These are phyloP conservation scores for Jasminum sambac DNA, from an alignment of 257 asterid species.

Conservation along the genomic window DNA sequence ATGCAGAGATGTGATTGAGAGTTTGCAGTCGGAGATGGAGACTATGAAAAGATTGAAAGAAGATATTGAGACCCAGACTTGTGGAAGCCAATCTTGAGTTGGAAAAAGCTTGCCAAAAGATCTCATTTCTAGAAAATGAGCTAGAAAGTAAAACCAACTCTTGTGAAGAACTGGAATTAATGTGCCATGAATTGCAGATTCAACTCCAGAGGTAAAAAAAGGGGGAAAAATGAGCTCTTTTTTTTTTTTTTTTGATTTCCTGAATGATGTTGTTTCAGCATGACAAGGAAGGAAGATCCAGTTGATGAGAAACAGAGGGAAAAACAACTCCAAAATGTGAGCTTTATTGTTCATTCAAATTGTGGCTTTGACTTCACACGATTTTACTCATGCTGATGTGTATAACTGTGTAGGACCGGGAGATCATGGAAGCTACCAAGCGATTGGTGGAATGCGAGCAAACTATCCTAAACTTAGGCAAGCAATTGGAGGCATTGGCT, in stretches of 20 bases:
- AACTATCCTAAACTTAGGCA: slow-evolving; percentile 78
- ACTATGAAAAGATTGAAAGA: slow-evolving; percentile 37
- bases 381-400: background rate
- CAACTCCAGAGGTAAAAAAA: slow-evolving; percentile 48
- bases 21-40: slow-evolving; percentile 41
- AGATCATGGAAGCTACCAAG: slow-evolving; percentile 77
- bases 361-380: background rate
- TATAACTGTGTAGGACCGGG: slow-evolving; percentile 57
- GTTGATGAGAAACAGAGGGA: slow-evolving; percentile 33
- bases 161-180: slow-evolving; percentile 28
- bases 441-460: slow-evolving; percentile 91
- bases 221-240: too few relatives aligned
- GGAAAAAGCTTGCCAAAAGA: slow-evolving; percentile 37
- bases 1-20: slow-evolving; percentile 36
- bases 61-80: slow-evolving; percentile 41
- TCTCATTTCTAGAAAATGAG: slow-evolving; percentile 37
- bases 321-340: slow-evolving; percentile 59
- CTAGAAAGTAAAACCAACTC: slow-evolving; percentile 31
- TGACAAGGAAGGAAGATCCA: slow-evolving; percentile 30
- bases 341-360: slow-evolving; percentile 25
- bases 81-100: slow-evolving; percentile 41
- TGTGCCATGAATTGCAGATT: slow-evolving; percentile 38
- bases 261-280: slow-evolving; percentile 43
- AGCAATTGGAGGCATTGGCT: slow-evolving; percentile 84
- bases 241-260: slow-evolving; percentile 24